These are phyloP conservation scores for Globisporangium barbulae DNA, from an alignment of 352 stramenopile species.

Conservation along the genomic window DNA sequence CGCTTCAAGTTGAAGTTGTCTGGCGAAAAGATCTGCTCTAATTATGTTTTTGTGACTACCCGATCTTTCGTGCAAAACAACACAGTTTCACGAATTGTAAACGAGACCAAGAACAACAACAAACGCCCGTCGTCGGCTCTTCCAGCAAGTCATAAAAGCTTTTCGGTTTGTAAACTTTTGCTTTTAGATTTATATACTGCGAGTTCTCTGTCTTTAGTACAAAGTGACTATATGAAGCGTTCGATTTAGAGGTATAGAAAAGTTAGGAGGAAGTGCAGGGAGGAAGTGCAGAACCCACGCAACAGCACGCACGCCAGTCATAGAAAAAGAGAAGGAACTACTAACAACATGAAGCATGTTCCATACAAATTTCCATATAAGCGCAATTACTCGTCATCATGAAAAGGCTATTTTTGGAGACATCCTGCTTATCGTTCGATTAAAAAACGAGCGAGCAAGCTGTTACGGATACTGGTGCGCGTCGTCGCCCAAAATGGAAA, in stretches of 20 bases:
- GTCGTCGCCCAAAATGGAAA: too few relatives aligned
- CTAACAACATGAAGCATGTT: background rate
- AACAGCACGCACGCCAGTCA: constrained; percentile 4
- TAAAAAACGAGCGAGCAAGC: background rate
- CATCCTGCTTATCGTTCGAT: background rate
- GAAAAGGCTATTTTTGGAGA: background rate
- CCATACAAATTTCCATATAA: background rate
- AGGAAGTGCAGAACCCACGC: background rate
- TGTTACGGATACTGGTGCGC: background rate
- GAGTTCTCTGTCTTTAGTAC: too few relatives aligned
- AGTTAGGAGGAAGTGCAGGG: too few relatives aligned
- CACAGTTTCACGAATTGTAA: background rate
- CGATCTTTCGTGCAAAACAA: background rate
- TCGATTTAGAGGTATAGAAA: too few relatives aligned
- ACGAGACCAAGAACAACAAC: too few relatives aligned
- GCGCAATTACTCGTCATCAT: background rate
- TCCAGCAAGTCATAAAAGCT: too few relatives aligned
- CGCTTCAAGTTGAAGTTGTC: background rate
- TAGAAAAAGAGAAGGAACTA: background rate
- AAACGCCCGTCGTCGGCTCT: too few relatives aligned
- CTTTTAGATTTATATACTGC: too few relatives aligned
- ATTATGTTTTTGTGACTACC: background rate
- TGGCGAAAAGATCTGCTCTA: background rate
- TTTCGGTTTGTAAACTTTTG: too few relatives aligned
- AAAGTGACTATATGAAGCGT: too few relatives aligned